These are phyloP conservation scores for Globisporangium cederbergense DNA, from an alignment of 352 stramenopile genomes.

Conservation along the genomic window DNA sequence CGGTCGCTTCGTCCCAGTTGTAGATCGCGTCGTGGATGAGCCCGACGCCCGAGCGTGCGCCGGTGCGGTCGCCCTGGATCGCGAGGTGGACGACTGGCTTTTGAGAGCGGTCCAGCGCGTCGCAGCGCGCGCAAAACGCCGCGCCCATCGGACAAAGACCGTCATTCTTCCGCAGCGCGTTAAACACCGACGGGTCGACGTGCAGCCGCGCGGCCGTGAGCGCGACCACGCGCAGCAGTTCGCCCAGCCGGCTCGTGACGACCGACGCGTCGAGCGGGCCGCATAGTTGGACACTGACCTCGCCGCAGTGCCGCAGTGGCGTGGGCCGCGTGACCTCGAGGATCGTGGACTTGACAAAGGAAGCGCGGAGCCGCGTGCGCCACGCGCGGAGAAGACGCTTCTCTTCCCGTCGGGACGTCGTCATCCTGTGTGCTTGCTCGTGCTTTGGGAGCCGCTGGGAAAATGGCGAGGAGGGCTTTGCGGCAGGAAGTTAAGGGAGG, in stretches of 20 bases:
- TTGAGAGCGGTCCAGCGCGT: neutral
- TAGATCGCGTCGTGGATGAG: neutral
- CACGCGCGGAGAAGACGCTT: too few species aligned
- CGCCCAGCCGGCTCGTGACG: neutral
- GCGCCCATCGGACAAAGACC: neutral
- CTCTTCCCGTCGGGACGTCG: too few species aligned
- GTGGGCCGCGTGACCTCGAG: too few species aligned
- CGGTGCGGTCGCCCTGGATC: neutral
- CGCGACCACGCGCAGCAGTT: neutral
- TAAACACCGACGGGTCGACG: neutral
- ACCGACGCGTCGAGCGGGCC: too few species aligned
- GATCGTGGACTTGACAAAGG: too few species aligned
- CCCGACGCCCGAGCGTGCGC: neutral
- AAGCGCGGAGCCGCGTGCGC: too few species aligned
- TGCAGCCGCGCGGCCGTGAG: conserved; percentile 1
- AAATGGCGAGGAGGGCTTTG: too few species aligned
- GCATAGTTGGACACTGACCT: too few species aligned
- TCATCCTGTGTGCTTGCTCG: too few species aligned
- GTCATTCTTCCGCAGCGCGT: neutral
- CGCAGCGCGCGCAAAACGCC: neutral
- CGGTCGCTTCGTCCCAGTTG: neutral
- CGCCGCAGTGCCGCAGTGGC: too few species aligned
- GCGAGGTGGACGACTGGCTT: neutral
- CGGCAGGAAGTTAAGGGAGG: too few species aligned
- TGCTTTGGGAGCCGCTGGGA: too few species aligned